A percentile compares a stretch with the other conserved stretches of the same genome.
Conservation (phyloP, 441 rosid genomes). For the Erodium trifolium region DNA sequence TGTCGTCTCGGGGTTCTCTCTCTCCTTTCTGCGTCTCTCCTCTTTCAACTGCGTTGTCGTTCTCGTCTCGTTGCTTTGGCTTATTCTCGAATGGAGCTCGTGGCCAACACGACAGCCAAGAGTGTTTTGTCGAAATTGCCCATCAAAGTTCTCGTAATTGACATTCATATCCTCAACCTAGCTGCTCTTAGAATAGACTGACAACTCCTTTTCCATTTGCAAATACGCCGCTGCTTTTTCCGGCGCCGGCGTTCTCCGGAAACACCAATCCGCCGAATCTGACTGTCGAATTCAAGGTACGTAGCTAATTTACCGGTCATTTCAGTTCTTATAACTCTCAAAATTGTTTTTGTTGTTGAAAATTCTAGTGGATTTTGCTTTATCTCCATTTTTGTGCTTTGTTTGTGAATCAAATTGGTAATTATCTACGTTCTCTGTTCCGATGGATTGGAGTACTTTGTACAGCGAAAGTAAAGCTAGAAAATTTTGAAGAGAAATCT, state of each 20-base stretch:
- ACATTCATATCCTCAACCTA: not conserved
- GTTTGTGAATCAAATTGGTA: not conserved
- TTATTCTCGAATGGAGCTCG: slow-evolving; percentile 1
- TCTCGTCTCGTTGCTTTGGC: not conserved
- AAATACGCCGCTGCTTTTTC: not conserved
- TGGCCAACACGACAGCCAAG: not conserved
- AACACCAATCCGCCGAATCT: not conserved
- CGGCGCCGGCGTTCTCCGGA: not conserved
- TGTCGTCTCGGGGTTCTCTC: not conserved
- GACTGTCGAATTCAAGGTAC: not conserved
- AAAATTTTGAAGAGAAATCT: not conserved
- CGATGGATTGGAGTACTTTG: not conserved
- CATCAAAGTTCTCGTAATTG: not conserved
- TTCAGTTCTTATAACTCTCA: not conserved
- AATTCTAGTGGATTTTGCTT: not conserved
- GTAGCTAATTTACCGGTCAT: not conserved
- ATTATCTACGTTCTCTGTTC: not conserved
- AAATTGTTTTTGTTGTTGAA: not conserved
- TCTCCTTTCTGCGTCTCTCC: not conserved
- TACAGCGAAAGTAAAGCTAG: not conserved
- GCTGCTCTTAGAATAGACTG: not conserved
- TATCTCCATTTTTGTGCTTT: not conserved
- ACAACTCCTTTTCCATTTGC: not conserved
- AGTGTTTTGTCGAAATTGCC: too few relatives aligned
- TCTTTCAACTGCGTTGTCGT: not conserved